Evolutionary conservation across 768 basidiomycete genomes (phyloP), one percentile per base, ranked within the genome.

Genomic region (Rhizopogon salebrosus): DNA sequence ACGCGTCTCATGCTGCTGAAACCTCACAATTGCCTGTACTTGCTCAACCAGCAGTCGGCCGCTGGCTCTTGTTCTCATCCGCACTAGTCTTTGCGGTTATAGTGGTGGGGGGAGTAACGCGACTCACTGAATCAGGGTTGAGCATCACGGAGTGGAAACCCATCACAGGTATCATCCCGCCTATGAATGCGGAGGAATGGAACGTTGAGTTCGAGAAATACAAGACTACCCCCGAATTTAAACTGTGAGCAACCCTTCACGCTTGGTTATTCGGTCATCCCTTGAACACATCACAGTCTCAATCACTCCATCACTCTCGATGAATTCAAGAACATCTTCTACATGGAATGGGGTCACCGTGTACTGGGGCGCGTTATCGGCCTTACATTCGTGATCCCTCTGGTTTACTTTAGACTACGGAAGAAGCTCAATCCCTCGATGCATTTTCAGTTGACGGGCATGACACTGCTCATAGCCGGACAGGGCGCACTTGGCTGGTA

Each of bases 101-200:
- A 61, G 87, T 98, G 49, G 90, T 99, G 4, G 97, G 97, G 26
- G 97, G 95, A 8, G 80, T 99, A 54, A 99, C 97, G 2, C 87
- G 97, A 39, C 80, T 99, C 54, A 99, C 97, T 1, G 97, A 99
- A 70, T 95, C 93, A 14, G 97, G 97, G 13, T 74, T 99, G 54
- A 95, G 92, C 66, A 99, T 99, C 67, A 97, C 94, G 22, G 97
- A 99, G 77, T 99, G 97, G 97, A 79, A 81, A 48, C 94, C 95
- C 11, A 83, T 98, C 50, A 87, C 91, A 23, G 97, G 97, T 14
- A 74, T 92, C 46, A 64, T 94, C 16, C 95, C 95, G 16, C 97
- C 97, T 0, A 70, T 93, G 35, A 80, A 82, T 1, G 68, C 76
- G 22, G 80, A 73, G 7, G 83, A 90, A 45, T 99, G 97, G 97